Base-by-base conservation (phyloP, 129 eudicot genomes). In the Flaveria ramosissima region DNA sequence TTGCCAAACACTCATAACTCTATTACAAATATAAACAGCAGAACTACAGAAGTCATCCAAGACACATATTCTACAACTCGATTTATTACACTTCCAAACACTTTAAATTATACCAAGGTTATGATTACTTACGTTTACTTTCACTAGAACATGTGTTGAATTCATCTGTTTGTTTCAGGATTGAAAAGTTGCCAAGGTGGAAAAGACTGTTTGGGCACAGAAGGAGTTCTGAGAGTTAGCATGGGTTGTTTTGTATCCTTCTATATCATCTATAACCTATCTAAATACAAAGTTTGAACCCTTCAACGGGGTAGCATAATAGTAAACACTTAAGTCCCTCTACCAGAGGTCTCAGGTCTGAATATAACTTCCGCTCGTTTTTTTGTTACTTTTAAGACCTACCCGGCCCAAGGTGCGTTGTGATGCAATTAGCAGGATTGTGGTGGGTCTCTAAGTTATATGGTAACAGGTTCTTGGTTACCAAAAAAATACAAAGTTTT, bases 171-270 rank as follows among this genome's bases (percentile, higher is more conserved):
- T 76, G 64, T 48, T 75, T 57, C 83, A 89, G 97, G 86, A 86
- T 69, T 91, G 15, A 79, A 86, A 74, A 90, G 84, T 73, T 88
- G 97, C 62, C 70, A 85, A 66, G 94, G 92, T 11, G 92, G 88
- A 55, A 77, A 74, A 65, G 89, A 89, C 16, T 91, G 97, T 79
- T 81, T 89, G 74, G 97, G 97, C 39, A 80, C 97, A 27, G 89
- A 88, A 83, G 97, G 97, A 67, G 95, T 89, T 60, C 70, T 91
- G 52, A 79, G 97, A 65, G 92, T 91, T 76, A 86, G 95, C 90
- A 76, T 91, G 84, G 97, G 97, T 59, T 91, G 97, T 77, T 91
- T 85, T 75, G 97, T 91, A 91, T 91, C 97, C 95, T 86, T 66
- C 4, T 41, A 45, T 48, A 0, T 9, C 21, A 57, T n/a, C 59